Evolutionary conservation across 805 yeast genomes (phyloP).

Genomic region (Pichia scutulata): DNA sequence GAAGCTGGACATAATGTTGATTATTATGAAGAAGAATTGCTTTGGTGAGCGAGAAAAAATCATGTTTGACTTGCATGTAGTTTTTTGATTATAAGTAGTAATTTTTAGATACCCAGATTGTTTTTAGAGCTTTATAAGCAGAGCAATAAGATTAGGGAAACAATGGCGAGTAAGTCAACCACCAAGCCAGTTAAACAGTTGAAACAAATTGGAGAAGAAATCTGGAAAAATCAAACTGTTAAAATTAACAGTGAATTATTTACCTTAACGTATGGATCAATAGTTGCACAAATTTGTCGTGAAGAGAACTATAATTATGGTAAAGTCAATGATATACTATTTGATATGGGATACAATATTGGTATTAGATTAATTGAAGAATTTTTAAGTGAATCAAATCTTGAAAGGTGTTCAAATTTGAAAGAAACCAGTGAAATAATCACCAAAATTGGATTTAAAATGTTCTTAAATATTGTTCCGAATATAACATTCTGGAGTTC

Average conservation of each 20-base stretch:
- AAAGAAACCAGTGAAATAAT: constrained; percentile 84
- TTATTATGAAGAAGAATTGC: constrained; percentile 31
- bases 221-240: constrained; percentile 84
- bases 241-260: constrained; percentile 89
- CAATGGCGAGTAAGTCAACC: not conserved
- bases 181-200: constrained; percentile 1
- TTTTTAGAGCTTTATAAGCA: not conserved
- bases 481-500: constrained; percentile 57
- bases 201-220: constrained; percentile 63
- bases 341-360: constrained; percentile 90
- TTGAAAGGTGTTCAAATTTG: constrained; percentile 71
- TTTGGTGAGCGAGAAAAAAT: constrained; percentile 22
- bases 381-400: constrained; percentile 80
- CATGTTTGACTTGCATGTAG: not conserved
- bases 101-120: not conserved
- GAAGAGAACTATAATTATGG: constrained; percentile 70
- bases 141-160: not conserved
- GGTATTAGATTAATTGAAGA: constrained; percentile 90
- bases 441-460: constrained; percentile 81
- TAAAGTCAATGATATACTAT: constrained; percentile 77
- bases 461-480: constrained; percentile 80
- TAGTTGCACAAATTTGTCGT: constrained; percentile 83
- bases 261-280: constrained; percentile 90
- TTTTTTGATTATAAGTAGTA: no score
- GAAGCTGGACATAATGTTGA: constrained; percentile 24